These are phyloP conservation scores for Rhizomucor miehei DNA, from an alignment of 371 early-diverging fungal genomes.

Conservation along the genomic window DNA sequence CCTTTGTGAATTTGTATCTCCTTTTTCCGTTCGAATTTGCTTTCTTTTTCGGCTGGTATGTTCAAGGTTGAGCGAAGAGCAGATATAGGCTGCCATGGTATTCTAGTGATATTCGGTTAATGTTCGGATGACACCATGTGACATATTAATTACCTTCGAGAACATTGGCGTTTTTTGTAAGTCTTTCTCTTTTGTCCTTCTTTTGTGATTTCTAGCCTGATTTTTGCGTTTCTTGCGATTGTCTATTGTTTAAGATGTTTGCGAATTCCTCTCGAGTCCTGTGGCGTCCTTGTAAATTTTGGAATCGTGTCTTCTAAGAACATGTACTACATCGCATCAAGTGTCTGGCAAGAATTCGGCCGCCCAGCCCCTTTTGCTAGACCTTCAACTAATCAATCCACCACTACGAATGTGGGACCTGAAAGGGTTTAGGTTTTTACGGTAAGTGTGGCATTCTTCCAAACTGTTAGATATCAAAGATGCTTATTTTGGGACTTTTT, in stretches of 20 bases:
- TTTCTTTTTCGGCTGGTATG: too few relatives aligned
- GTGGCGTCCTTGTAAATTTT: background rate
- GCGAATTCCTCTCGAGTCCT: background rate
- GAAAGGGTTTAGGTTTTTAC: conserved; percentile 8
- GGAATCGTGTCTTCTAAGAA: background rate
- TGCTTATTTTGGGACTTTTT: too few relatives aligned
- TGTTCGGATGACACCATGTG: background rate
- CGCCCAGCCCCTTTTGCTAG: too few relatives aligned
- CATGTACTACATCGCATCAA: background rate
- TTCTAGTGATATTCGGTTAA: background rate
- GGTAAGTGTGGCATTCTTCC: background rate
- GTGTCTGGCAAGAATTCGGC: background rate
- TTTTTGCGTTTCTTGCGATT: background rate
- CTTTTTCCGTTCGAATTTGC: too few relatives aligned
- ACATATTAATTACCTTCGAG: background rate
- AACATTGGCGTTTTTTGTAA: too few relatives aligned
- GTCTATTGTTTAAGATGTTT: background rate
- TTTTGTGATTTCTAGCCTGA: background rate
- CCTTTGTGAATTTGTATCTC: too few relatives aligned
- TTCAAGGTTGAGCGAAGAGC: too few relatives aligned
- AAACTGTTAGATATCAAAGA: too few relatives aligned
- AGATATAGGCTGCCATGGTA: too few relatives aligned
- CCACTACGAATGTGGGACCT: conserved; percentile 7
- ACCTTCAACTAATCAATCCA: too few relatives aligned
- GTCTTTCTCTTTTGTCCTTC: background rate